These are phyloP conservation scores for Podila minutissima DNA, from an alignment of 192 early-diverging fungal species.

Conservation along the genomic window DNA sequence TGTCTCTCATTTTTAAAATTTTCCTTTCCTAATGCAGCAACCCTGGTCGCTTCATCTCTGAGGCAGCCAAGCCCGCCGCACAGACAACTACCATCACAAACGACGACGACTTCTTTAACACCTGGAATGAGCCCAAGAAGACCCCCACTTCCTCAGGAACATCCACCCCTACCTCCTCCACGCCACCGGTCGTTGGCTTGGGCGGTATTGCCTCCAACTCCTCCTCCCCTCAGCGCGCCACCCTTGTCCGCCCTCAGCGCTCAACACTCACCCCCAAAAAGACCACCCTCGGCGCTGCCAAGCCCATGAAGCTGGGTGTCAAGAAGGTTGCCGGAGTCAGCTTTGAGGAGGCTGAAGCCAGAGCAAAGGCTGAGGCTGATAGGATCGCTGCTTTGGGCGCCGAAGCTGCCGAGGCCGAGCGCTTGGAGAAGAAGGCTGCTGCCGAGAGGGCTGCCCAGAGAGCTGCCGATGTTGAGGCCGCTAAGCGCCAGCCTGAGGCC, in stretches of 20 bases:
- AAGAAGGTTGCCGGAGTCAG: conserved; percentile 85
- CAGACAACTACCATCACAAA: conserved; percentile 25
- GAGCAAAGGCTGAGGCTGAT: conserved; percentile 88
- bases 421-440: conserved; percentile 46
- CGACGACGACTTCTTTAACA: conserved; percentile 74
- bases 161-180: conserved; percentile 48
- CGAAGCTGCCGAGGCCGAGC: conserved; percentile 45
- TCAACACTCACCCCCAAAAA: conserved; percentile 53
- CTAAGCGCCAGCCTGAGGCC: conserved; percentile 26
- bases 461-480: conserved; percentile 22
- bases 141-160: conserved; percentile 24
- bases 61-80: conserved; percentile 26
- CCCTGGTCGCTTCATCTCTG: conserved; percentile 36
- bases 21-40: conserved; percentile 10
- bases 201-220: conserved; percentile 18
- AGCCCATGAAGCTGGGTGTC: conserved; percentile 85
- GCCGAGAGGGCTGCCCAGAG: conserved; percentile 31
- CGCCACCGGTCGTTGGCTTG: conserved; percentile 24
- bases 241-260: conserved; percentile 38
- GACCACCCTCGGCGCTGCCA: conserved; percentile 84
- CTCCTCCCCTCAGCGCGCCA: conserved; percentile 52
- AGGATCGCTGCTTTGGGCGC: conserved; percentile 50
- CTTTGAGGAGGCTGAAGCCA: conserved; percentile 93
- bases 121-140: conserved; percentile 63
- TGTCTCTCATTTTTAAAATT: background rate